Percentiles rank a stretch among this genome's conserved stretches.
phyloP scores from a whole-genome alignment of 1,139 yeast species.

The Debaryomycetaceae sp. region DNA sequence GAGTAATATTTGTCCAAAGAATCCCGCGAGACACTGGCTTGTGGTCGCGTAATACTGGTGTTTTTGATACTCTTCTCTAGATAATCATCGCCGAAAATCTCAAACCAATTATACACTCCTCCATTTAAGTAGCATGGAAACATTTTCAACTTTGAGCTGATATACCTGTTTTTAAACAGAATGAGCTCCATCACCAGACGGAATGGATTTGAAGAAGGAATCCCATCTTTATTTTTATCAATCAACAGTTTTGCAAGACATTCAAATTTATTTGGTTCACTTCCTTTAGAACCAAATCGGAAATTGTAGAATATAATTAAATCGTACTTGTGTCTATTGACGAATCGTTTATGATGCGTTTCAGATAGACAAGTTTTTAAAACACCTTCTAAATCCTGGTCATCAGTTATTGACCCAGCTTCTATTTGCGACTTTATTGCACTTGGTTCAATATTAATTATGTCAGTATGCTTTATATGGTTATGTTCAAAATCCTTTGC shows the following conservation, averaged over 20 bases:
- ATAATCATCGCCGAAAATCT: constrained; percentile 24
- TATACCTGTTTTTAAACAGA: constrained; percentile 33
- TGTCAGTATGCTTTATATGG: constrained; percentile 54
- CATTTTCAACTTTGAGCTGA: constrained; percentile 32
- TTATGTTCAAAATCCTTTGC: constrained; percentile 53
- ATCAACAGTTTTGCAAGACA: constrained; percentile 20
- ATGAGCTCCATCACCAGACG: constrained; percentile 52
- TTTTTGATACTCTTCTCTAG: constrained; percentile 15
- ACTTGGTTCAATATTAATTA: constrained; percentile 69
- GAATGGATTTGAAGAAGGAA: constrained; percentile 43
- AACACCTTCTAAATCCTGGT: constrained; percentile 57
- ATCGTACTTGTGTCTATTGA: constrained; percentile 52
- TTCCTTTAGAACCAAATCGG: constrained; percentile 23
- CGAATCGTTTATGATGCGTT: constrained; percentile 50
- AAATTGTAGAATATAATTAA: constrained; percentile 62
- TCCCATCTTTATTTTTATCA: constrained; percentile 15
- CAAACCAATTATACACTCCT: constrained; percentile 40
- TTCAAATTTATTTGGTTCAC: constrained; percentile 26
- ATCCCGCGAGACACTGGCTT: constrained; percentile 14
- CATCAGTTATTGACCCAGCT: constrained; percentile 40
- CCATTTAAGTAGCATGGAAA: constrained; percentile 40
- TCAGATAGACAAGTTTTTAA: constrained; percentile 54
- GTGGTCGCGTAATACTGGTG: constrained; percentile 18
- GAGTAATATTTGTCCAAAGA: neutral
- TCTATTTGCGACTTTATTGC: constrained; percentile 3